phyloP scores from a whole-genome alignment of 2,329 filamentous ascomycete species.

The Sarocladium oryzae region DNA sequence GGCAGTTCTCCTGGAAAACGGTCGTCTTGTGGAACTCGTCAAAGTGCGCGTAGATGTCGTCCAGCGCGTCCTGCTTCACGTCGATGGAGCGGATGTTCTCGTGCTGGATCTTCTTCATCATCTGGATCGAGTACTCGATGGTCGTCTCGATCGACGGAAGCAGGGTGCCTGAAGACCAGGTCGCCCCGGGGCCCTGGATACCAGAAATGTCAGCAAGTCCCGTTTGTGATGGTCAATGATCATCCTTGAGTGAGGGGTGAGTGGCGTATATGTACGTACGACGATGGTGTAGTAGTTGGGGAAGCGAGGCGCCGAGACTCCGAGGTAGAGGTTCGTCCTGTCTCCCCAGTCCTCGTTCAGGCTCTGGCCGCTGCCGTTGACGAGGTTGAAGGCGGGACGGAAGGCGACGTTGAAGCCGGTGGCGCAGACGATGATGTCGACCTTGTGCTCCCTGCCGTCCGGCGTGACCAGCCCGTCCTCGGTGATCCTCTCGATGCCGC shows the following conservation, averaged over 20 bases:
- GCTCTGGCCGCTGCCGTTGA: constrained; percentile 25
- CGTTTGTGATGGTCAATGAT: no score
- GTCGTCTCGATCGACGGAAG: constrained; percentile 37
- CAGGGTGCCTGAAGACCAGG: constrained; percentile 36
- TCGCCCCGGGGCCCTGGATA: constrained; percentile 28
- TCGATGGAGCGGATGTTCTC: constrained; percentile 28
- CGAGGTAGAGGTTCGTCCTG: constrained; percentile 35
- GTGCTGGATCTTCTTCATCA: constrained; percentile 32
- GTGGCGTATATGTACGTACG: constrained; percentile 12
- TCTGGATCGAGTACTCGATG: constrained; percentile 29
- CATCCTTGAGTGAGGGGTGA: no score
- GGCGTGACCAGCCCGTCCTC: constrained; percentile 22
- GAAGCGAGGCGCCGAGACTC: constrained; percentile 36
- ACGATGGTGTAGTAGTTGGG: constrained; percentile 37
- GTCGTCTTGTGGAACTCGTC: constrained; percentile 26
- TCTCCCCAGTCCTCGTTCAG: constrained; percentile 38
- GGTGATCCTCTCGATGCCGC: constrained; percentile 29
- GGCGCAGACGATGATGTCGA: constrained; percentile 30
- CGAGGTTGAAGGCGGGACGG: constrained; percentile 36
- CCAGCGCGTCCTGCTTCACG: constrained; percentile 26
- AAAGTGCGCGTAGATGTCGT: constrained; percentile 26
- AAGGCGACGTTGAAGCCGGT: constrained; percentile 34
- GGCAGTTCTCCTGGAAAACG: constrained; percentile 27
- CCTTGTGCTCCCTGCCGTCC: constrained; percentile 22
- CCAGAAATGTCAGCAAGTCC: neutral